Percentiles rank a stretch among this genome's conserved stretches.
These are phyloP conservation scores for Backusella mclennaniae DNA, from an alignment of 192 early-diverging fungal genomes.

Conservation along the genomic window DNA sequence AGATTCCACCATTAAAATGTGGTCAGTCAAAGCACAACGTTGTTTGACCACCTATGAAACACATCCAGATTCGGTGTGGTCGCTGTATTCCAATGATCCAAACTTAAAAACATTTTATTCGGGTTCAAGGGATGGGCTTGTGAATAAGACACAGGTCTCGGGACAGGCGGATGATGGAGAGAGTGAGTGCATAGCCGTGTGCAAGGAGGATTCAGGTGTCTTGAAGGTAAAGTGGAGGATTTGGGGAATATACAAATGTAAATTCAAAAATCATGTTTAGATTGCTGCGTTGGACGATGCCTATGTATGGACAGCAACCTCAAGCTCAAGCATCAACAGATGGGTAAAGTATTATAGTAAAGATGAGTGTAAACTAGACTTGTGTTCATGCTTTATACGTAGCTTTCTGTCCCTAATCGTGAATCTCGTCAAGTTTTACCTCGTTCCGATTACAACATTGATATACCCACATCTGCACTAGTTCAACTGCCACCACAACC, in stretches of 20 bases:
- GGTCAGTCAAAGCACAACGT: constrained; percentile 84
- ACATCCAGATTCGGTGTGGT: constrained; percentile 87
- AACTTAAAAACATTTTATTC: constrained; percentile 89
- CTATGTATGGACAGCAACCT: constrained; percentile 92
- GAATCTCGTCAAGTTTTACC: not conserved
- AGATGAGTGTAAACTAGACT: not conserved
- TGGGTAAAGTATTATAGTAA: constrained; percentile 47
- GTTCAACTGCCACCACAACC: constrained; percentile 13
- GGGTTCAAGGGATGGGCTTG: constrained; percentile 87
- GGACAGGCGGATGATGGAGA: constrained; percentile 46
- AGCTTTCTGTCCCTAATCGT: constrained; percentile 26
- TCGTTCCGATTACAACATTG: not conserved
- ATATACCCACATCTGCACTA: not conserved
- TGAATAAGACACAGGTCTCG: constrained; percentile 76
- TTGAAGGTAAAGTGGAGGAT: constrained; percentile 38
- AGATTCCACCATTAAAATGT: constrained; percentile 94
- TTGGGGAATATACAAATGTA: not conserved
- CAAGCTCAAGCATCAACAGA: constrained; percentile 76
- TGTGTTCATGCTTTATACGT: not conserved
- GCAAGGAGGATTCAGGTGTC: constrained; percentile 80
- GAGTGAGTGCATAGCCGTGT: constrained; percentile 82
- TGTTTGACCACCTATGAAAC: constrained; percentile 89
- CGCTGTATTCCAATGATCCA: constrained; percentile 80
- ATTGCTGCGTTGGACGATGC: constrained; percentile 83
- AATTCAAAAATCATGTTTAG: constrained; percentile 8